Percentiles rank a stretch among this genome's conserved stretches.
Conservation (phyloP, 768 basidiomycete genomes). For the Trametopsis cervina region DNA sequence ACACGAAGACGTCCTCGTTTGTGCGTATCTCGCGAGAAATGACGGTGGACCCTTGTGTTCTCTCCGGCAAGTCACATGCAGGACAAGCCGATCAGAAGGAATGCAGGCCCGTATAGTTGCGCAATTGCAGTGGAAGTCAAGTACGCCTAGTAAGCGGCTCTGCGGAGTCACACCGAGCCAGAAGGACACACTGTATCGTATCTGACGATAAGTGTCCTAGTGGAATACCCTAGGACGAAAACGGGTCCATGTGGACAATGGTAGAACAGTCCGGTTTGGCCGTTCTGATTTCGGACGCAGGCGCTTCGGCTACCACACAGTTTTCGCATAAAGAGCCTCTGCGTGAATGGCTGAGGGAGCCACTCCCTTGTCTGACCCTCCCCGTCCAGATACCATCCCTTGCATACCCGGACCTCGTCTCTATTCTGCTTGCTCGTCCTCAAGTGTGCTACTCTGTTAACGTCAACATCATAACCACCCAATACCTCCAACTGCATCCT, state of each 20-base stretch:
- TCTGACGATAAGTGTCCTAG: slow-evolving; percentile 14
- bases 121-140: slow-evolving; percentile 6
- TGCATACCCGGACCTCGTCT: background rate
- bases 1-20: too few species aligned
- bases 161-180: slow-evolving; percentile 9
- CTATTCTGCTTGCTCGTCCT: background rate
- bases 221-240: slow-evolving; percentile 11
- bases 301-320: slow-evolving; percentile 10
- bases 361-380: slow-evolving; percentile 6
- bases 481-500: background rate
- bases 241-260: slow-evolving; percentile 13
- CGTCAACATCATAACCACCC: background rate
- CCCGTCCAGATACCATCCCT: slow-evolving; percentile 3
- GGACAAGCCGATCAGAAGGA: slow-evolving; percentile 3
- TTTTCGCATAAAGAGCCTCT: slow-evolving; percentile 15
- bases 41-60: too few species aligned
- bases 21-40: too few species aligned
- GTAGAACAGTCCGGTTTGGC: slow-evolving; percentile 11
- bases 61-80: slow-evolving; percentile 12
- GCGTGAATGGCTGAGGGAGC: background rate
- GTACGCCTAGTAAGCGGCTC: slow-evolving; percentile 14
- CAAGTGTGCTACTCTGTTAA: background rate
- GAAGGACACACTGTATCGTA: slow-evolving; percentile 5
- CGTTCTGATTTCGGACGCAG: slow-evolving; percentile 12
- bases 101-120: slow-evolving; percentile 6